phyloP scores from a whole-genome alignment of 2,329 filamentous ascomycete species.

The Byssothecium circinans region DNA sequence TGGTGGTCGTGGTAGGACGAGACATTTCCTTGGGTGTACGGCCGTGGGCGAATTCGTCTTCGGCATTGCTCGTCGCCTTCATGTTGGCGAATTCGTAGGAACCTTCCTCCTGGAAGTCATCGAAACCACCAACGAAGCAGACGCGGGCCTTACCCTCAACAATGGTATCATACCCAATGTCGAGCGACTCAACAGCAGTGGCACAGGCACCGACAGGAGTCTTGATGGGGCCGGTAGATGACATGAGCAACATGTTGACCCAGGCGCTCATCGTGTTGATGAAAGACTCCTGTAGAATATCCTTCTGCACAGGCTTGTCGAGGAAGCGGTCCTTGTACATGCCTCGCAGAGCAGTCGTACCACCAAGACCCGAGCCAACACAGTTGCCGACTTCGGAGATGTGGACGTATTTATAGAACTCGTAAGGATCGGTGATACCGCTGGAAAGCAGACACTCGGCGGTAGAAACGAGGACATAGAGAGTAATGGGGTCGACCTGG shows the following conservation, averaged over 20 bases:
- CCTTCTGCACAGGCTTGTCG: constrained; percentile 96
- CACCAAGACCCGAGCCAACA: constrained; percentile 97
- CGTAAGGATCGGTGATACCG: constrained; percentile 97
- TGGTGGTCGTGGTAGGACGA: constrained; percentile 90
- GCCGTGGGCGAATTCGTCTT: constrained; percentile 93
- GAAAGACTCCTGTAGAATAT: constrained; percentile 98
- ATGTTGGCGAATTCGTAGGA: constrained; percentile 99
- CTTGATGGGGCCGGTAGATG: constrained; percentile 97
- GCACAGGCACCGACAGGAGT: constrained; percentile 97
- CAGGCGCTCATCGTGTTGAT: constrained; percentile 99
- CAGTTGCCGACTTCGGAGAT: constrained; percentile 98
- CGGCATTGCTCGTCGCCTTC: constrained; percentile 98
- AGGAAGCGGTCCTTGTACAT: constrained; percentile 99
- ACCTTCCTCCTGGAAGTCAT: constrained; percentile 98
- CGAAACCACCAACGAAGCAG: constrained; percentile 97
- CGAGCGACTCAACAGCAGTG: constrained; percentile 93
- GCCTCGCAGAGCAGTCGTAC: constrained; percentile 84
- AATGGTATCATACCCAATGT: constrained; percentile 98
- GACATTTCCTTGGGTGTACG: constrained; percentile 98
- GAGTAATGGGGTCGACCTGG: constrained; percentile 93
- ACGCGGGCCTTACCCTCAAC: constrained; percentile 96
- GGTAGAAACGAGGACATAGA: constrained; percentile 92
- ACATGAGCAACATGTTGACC: constrained; percentile 98
- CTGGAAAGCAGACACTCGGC: constrained; percentile 87
- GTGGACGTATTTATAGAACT: constrained; percentile 99